A percentile compares a stretch with the other conserved stretches of the same genome.
These are phyloP conservation scores for Pichia sp. DNA, from an alignment of 1,139 yeast species.

Conservation along the genomic window DNA sequence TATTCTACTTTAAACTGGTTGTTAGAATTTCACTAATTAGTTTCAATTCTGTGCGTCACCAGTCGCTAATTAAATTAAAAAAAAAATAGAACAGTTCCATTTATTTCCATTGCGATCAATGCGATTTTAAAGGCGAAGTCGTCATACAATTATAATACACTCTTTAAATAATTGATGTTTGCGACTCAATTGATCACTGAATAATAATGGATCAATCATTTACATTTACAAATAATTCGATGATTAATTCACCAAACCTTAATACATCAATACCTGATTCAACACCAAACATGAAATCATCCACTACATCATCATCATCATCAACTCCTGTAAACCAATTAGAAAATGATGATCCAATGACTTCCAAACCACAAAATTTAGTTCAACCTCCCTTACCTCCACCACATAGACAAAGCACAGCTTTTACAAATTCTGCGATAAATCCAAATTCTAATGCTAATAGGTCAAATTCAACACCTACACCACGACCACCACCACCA, in stretches of 20 bases:
- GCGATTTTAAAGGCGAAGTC: not conserved
- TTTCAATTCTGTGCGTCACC: not conserved
- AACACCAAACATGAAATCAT: not conserved
- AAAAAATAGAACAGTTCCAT: not conserved
- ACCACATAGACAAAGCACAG: not conserved
- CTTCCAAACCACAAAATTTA: not conserved
- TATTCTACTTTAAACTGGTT: no score
- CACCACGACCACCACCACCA: slow-evolving; percentile 2
- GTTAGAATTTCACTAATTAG: no score
- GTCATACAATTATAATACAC: not conserved
- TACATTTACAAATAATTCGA: slow-evolving; percentile 1
- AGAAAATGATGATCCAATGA: not conserved
- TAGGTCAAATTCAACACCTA: not conserved
- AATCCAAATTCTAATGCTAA: not conserved
- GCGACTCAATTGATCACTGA: not conserved
- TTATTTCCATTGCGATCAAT: not conserved
- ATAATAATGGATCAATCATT: not conserved
- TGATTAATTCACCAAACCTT: not conserved
- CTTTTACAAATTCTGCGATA: not conserved
- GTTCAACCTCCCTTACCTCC: slow-evolving; percentile 1
- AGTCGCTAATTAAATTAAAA: not conserved
- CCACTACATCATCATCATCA: not conserved
- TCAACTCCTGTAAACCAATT: not conserved
- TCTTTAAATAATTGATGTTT: not conserved
- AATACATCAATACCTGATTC: not conserved